These are phyloP conservation scores for Mucor mucedo DNA, from an alignment of 371 early-diverging fungal genomes.

Conservation along the genomic window DNA sequence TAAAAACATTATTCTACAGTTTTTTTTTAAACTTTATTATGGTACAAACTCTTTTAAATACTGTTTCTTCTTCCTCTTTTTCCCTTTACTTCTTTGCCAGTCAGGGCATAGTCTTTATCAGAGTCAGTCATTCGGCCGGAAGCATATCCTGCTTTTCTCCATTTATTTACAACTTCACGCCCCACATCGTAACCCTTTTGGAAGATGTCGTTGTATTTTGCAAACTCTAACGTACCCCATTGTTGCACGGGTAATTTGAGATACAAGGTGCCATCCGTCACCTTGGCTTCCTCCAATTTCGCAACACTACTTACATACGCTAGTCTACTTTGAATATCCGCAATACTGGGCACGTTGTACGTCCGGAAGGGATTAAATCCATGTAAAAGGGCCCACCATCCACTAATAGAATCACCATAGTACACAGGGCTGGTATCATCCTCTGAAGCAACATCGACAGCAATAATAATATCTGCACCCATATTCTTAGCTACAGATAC, in stretches of 20 bases:
- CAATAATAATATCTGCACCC: slow-evolving; percentile 95
- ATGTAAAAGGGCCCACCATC: slow-evolving; percentile 91
- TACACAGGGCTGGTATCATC: slow-evolving; percentile 86
- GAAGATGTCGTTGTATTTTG: slow-evolving; percentile 84
- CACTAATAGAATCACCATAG: slow-evolving; percentile 95
- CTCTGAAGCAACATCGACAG: slow-evolving; percentile 94
- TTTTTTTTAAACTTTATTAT: too few relatives aligned
- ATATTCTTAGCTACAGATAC: slow-evolving; percentile 91
- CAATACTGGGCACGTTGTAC: slow-evolving; percentile 86
- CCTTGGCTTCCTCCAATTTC: slow-evolving; percentile 90
- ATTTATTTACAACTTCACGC: slow-evolving; percentile 77
- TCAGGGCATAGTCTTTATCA: slow-evolving; percentile 23
- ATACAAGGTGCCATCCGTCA: slow-evolving; percentile 85
- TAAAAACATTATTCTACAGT: too few relatives aligned
- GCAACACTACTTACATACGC: slow-evolving; percentile 96
- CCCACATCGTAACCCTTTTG: slow-evolving; percentile 93
- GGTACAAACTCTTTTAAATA: slow-evolving; percentile 24
- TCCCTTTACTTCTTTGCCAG: slow-evolving; percentile 55
- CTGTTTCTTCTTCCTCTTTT: slow-evolving; percentile 51
- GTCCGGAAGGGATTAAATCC: slow-evolving; percentile 82
- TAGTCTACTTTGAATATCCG: slow-evolving; percentile 97
- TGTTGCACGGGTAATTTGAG: slow-evolving; percentile 88
- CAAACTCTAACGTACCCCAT: slow-evolving; percentile 94
- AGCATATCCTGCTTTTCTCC: slow-evolving; percentile 81
- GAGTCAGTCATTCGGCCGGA: slow-evolving; percentile 42